Evolutionary conservation across 1,139 yeast species (phyloP).

Genomic region (Arxiozyma telluris): DNA sequence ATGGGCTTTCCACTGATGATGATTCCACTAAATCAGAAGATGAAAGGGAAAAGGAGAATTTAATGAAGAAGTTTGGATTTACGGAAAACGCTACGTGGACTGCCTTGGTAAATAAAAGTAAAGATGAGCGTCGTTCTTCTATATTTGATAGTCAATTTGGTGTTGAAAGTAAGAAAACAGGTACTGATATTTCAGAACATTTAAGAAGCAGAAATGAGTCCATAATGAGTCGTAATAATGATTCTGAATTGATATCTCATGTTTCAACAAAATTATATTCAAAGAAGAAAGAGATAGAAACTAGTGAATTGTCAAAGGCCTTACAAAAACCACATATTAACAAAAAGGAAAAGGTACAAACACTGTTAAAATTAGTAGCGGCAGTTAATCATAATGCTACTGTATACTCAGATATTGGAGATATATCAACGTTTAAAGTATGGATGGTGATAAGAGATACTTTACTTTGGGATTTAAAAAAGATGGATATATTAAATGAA

Average conservation of each 20-base stretch:
- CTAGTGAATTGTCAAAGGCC: slow-evolving; percentile 9
- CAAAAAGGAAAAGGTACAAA: slow-evolving; percentile 14
- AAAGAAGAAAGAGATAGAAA: slow-evolving; percentile 5
- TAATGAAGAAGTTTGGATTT: slow-evolving; percentile 27
- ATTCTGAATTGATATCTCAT: background rate
- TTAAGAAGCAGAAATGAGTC: background rate
- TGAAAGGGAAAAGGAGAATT: slow-evolving; percentile 17
- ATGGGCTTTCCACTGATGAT: background rate
- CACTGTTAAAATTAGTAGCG: slow-evolving; percentile 22
- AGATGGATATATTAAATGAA: slow-evolving; percentile 5
- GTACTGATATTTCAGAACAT: background rate
- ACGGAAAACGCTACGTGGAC: slow-evolving; percentile 30
- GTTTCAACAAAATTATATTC: background rate
- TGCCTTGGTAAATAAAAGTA: slow-evolving; percentile 21
- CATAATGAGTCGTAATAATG: background rate
- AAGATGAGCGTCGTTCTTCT: slow-evolving; percentile 5
- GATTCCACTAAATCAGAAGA: slow-evolving; percentile 8
- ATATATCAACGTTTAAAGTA: slow-evolving; percentile 24
- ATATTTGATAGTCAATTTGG: background rate
- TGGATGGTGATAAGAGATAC: slow-evolving; percentile 31
- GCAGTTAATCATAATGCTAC: slow-evolving; percentile 29
- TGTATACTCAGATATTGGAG: slow-evolving; percentile 27
- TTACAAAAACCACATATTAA: slow-evolving; percentile 4
- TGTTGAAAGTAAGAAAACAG: background rate
- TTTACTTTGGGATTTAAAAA: slow-evolving; percentile 27